Percentiles rank a stretch among this genome's conserved stretches.
Conservation (phyloP, 2,329 filamentous ascomycete genomes). For the Corynespora cassiicola region DNA sequence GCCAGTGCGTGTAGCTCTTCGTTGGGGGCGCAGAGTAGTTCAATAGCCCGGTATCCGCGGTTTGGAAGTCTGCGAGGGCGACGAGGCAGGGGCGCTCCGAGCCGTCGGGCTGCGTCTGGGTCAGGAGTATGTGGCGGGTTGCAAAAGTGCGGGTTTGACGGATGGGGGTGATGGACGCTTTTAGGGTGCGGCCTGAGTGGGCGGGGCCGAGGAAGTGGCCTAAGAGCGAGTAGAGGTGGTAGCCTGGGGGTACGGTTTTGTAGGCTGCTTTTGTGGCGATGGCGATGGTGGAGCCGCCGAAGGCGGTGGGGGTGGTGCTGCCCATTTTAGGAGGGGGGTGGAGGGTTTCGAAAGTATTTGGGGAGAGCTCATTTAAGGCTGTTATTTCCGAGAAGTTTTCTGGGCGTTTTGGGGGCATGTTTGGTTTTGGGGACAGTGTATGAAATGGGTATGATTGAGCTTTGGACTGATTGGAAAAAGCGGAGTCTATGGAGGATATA, state of each 20-base stretch:
- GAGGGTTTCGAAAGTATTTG: conserved; percentile 20
- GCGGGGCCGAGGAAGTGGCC: conserved; percentile 58
- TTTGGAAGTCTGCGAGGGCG: conserved; percentile 56
- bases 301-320: conserved; percentile 48
- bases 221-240: conserved; percentile 54
- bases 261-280: conserved; percentile 52
- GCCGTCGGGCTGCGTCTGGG: conserved; percentile 46
- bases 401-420: too few relatives aligned
- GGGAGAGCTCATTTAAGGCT: conserved; percentile 13
- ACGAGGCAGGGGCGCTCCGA: conserved; percentile 51
- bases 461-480: too few relatives aligned
- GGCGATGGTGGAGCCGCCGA: conserved; percentile 54
- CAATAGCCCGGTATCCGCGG: conserved; percentile 46
- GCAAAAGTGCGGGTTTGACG: conserved; percentile 57
- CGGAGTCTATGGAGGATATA: too few relatives aligned
- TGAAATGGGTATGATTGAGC: too few relatives aligned
- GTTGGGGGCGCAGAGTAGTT: conserved; percentile 48
- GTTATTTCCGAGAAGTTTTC: conserved; percentile 25
- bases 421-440: too few relatives aligned
- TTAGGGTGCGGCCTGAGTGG: conserved; percentile 47
- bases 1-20: conserved; percentile 33
- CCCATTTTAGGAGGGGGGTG: conserved; percentile 46
- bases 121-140: conserved; percentile 55
- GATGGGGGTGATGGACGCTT: conserved; percentile 43
- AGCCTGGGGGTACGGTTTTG: conserved; percentile 42